Conservation (phyloP, 495 filamentous ascomycete species). For the Penicillium mononematosum region DNA sequence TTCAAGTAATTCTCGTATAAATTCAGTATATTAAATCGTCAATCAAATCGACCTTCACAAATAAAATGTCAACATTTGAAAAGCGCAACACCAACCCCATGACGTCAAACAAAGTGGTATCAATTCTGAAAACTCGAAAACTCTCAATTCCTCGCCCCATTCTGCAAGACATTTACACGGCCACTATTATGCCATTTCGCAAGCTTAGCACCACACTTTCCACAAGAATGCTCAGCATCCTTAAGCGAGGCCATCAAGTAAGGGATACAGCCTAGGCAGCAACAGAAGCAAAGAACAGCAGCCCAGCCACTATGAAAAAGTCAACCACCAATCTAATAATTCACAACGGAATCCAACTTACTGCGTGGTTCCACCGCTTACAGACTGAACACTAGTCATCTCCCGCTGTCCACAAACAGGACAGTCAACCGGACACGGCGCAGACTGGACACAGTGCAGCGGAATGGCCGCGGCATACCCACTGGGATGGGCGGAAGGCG, state of each 20-base stretch:
- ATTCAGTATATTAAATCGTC: not conserved
- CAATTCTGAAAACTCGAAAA: not conserved
- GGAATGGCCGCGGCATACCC: constrained; percentile 32
- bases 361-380: constrained; percentile 52
- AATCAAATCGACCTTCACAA: not conserved
- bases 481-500: constrained; percentile 26
- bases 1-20: not conserved
- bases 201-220: constrained; percentile 46
- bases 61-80: not conserved
- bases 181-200: constrained; percentile 56
- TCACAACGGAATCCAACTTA: constrained; percentile 29
- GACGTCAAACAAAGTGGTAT: constrained; percentile 11
- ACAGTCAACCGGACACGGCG: constrained; percentile 50
- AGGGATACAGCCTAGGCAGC: constrained; percentile 53
- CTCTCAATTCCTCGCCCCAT: constrained; percentile 5
- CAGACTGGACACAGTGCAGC: constrained; percentile 33
- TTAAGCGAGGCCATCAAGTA: constrained; percentile 52
- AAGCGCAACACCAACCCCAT: not conserved
- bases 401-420: constrained; percentile 46
- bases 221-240: constrained; percentile 53
- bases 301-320: constrained; percentile 47
- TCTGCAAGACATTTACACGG: constrained; percentile 41
- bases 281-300: constrained; percentile 43
- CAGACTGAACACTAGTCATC: constrained; percentile 43
- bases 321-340: constrained; percentile 6